These are phyloP conservation scores for Quaeritorhiza haematococci DNA, from an alignment of 371 early-diverging fungal species.

Conservation along the genomic window DNA sequence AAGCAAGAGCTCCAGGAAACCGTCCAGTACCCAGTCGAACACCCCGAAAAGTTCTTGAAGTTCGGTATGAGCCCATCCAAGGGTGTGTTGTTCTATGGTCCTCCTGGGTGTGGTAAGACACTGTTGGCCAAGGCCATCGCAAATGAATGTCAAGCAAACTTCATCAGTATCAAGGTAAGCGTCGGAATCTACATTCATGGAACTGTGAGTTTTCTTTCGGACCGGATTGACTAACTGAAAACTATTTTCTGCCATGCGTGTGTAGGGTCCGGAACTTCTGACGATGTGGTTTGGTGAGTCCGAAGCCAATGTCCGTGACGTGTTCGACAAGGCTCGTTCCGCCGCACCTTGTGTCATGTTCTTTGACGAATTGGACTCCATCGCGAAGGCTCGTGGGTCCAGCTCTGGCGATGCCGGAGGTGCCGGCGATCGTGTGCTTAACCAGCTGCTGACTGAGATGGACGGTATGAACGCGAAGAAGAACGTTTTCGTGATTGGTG, in stretches of 20 bases:
- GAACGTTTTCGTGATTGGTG: constrained; percentile 99
- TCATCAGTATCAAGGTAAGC: constrained; percentile 94
- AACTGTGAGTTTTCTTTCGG: neutral
- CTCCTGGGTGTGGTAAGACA: constrained; percentile 99
- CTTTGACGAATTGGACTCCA: constrained; percentile 99
- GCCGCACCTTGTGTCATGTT: constrained; percentile 99
- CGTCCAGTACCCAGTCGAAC: constrained; percentile 99
- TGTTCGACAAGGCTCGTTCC: constrained; percentile 99
- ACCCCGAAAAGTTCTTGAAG: constrained; percentile 99
- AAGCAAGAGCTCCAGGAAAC: constrained; percentile 99
- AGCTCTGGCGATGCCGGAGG: constrained; percentile 89
- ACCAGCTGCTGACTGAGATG: constrained; percentile 99
- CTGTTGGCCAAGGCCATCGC: constrained; percentile 99
- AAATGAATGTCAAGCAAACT: constrained; percentile 99
- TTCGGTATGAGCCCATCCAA: constrained; percentile 99
- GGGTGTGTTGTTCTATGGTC: constrained; percentile 99
- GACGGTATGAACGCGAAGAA: constrained; percentile 99
- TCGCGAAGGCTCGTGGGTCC: constrained; percentile 91
- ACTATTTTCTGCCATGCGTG: neutral
- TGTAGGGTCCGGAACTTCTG: constrained; percentile 96
- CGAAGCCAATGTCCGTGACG: constrained; percentile 99
- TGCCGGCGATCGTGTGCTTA: constrained; percentile 98
- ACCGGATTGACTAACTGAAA: neutral
- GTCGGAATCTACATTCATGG: neutral
- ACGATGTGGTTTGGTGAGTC: constrained; percentile 99